These are phyloP conservation scores for Populus simonii DNA, from an alignment of 345 rosid genomes.

Conservation along the genomic window DNA sequence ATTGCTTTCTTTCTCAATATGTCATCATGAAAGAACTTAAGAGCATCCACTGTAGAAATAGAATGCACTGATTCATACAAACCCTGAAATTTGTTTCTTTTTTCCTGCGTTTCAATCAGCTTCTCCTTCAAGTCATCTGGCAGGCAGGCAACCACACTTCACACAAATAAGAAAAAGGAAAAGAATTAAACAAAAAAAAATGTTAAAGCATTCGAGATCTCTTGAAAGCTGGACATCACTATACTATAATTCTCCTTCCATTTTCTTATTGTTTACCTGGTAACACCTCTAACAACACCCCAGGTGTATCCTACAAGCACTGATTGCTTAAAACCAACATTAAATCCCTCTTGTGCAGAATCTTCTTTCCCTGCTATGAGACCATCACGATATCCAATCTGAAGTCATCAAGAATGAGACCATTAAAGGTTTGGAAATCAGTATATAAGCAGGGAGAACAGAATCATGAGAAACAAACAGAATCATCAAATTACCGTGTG, in stretches of 20 bases:
- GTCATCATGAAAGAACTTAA: slow-evolving; percentile 44
- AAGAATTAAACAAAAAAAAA: neutral
- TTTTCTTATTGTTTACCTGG: slow-evolving; percentile 43
- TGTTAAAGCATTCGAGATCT: neutral
- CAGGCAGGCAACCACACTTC: slow-evolving; percentile 61
- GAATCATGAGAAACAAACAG: neutral
- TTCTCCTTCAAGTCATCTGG: slow-evolving; percentile 52
- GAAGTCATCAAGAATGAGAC: slow-evolving; percentile 2
- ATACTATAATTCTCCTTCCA: neutral
- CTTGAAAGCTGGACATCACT: neutral
- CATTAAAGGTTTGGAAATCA: neutral
- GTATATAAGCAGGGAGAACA: neutral
- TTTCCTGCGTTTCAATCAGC: slow-evolving; percentile 48
- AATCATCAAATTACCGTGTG: slow-evolving; percentile 43
- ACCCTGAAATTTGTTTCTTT: slow-evolving; percentile 32
- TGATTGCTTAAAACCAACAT: slow-evolving; percentile 68
- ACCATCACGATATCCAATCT: slow-evolving; percentile 87
- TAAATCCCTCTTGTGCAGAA: slow-evolving; percentile 75
- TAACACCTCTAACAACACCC: slow-evolving; percentile 76
- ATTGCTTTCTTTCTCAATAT: slow-evolving; percentile 30
- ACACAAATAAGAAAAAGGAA: slow-evolving; percentile 1
- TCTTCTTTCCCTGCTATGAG: slow-evolving; percentile 70
- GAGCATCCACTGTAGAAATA: slow-evolving; percentile 52
- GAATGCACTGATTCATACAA: slow-evolving; percentile 45
- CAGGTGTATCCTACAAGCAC: slow-evolving; percentile 57